These are phyloP conservation scores for Holtermanniella nyarrowii DNA, from an alignment of 768 basidiomycete genomes.

Conservation along the genomic window DNA sequence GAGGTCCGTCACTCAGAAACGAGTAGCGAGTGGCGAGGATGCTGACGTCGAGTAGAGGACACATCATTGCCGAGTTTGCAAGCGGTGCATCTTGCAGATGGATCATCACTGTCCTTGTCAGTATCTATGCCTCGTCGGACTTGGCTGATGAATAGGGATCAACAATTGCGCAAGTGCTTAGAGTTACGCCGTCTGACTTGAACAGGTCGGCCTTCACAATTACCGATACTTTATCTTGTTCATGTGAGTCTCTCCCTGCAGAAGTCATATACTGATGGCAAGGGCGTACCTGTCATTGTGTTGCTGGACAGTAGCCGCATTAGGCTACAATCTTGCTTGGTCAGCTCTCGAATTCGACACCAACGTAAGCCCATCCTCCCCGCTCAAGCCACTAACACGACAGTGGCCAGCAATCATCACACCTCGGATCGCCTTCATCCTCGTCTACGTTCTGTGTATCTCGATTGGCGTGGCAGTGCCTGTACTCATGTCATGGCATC, in stretches of 20 bases:
- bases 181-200: not conserved
- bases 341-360: constrained; percentile 49
- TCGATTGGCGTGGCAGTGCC: constrained; percentile 51
- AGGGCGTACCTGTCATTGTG: constrained; percentile 73
- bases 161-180: constrained; percentile 65
- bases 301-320: constrained; percentile 51
- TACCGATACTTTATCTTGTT: constrained; percentile 94
- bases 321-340: constrained; percentile 57
- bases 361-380: constrained; percentile 6
- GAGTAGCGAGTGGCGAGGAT: not conserved
- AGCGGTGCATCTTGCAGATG: constrained; percentile 60
- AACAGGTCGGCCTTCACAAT: constrained; percentile 69
- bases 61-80: constrained; percentile 87
- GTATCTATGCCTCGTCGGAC: constrained; percentile 8
- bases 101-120: constrained; percentile 44
- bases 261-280: not conserved
- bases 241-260: constrained; percentile 48
- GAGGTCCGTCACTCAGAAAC: constrained; percentile 51
- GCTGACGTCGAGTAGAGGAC: constrained; percentile 55
- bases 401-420: constrained; percentile 53
- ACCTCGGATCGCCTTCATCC: constrained; percentile 59
- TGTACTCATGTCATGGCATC: constrained; percentile 32
- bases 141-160: constrained; percentile 55
- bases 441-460: constrained; percentile 62
- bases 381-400: constrained; percentile 12